Evolutionary conservation across 75 land plant species (phyloP).

Genomic region (Cunninghamia lanceolata): DNA sequence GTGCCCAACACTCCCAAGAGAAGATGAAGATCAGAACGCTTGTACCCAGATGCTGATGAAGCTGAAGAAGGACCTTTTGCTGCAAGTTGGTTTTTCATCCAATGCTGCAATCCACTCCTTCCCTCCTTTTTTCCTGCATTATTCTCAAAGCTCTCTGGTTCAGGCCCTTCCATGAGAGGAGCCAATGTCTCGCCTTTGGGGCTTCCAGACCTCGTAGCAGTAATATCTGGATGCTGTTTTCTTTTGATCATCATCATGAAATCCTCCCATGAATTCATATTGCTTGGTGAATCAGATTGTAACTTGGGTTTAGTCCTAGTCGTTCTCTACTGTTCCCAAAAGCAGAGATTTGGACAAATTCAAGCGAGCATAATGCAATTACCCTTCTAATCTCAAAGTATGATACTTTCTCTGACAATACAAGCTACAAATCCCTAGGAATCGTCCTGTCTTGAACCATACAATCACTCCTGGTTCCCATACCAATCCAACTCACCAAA

Average conservation of each 20-base stretch:
- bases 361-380: neutral
- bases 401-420: neutral
- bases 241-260: neutral
- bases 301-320: neutral
- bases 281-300: neutral
- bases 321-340: neutral
- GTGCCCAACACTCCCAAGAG: constrained; percentile 80
- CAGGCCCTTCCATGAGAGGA: constrained; percentile 73
- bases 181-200: constrained; percentile 46
- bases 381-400: neutral
- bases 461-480: neutral
- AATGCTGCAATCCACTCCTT: constrained; percentile 15
- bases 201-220: constrained; percentile 42
- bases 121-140: constrained; percentile 2
- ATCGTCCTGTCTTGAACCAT: neutral
- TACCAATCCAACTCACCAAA: neutral
- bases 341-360: constrained; percentile 1
- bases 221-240: constrained; percentile 8
- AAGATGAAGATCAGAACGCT: constrained; percentile 68
- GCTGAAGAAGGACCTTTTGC: constrained; percentile 10
- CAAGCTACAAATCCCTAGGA: constrained; percentile 1
- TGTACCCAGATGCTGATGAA: constrained; percentile 8
- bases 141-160: constrained; percentile 28
- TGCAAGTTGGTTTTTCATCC: constrained; percentile 50
- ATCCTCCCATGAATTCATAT: constrained; percentile 10